Percentiles rank a stretch among this genome's conserved stretches.
phyloP scores from a whole-genome alignment of 2,329 filamentous ascomycete species.

The Alternaria gaisen region DNA sequence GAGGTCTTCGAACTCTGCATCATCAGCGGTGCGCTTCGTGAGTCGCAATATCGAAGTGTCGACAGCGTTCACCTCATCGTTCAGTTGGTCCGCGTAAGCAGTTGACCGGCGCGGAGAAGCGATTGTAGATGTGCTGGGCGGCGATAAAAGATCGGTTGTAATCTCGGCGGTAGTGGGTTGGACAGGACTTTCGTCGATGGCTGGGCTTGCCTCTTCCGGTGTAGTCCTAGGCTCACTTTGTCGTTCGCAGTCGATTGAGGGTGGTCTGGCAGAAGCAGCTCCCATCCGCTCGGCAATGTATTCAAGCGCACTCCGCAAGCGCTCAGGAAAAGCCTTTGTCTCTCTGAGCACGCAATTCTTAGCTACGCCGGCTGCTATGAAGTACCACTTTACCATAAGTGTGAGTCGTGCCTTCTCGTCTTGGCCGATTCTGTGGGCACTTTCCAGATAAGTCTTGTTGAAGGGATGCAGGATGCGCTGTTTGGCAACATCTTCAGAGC shows the following conservation, averaged over 20 bases:
- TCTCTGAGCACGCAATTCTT: conserved; percentile 13
- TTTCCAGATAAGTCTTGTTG: conserved; percentile 17
- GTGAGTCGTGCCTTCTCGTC: conserved; percentile 10
- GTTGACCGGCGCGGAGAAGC: background rate
- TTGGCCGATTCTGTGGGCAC: conserved; percentile 1
- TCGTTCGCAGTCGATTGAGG: conserved; percentile 1
- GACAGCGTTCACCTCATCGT: background rate
- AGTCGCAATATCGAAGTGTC: background rate
- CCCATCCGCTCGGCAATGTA: conserved; percentile 11
- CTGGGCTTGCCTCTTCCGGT: background rate
- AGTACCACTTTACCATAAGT: conserved; percentile 22
- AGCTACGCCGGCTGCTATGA: conserved; percentile 18
- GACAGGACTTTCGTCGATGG: background rate
- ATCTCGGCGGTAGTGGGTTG: background rate
- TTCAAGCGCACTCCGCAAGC: conserved; percentile 5
- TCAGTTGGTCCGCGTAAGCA: background rate
- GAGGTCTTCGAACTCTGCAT: conserved; percentile 11
- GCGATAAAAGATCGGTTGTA: background rate
- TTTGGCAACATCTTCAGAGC: conserved; percentile 6
- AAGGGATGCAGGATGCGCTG: conserved; percentile 20
- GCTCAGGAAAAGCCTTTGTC: conserved; percentile 10
- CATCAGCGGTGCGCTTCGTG: conserved; percentile 13
- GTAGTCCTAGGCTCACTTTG: background rate
- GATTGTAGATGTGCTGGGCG: background rate
- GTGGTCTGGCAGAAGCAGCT: conserved; percentile 1